Conservation (phyloP, 163 green algal species). For the Scenedesmus sp. region DNA sequence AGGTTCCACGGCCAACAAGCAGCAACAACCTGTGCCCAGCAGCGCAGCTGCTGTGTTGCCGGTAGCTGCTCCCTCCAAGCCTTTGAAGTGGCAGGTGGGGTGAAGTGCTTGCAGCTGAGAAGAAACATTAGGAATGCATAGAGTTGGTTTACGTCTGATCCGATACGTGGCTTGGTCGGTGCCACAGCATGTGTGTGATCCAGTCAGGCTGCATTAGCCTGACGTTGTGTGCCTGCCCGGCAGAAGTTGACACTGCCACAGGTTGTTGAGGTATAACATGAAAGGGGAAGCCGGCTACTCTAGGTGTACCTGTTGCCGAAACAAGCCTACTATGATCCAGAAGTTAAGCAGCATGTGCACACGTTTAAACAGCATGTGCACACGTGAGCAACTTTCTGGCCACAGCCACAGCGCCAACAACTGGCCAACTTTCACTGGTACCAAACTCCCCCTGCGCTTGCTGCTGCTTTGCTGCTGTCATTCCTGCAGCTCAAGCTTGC, state of each 20-base stretch:
- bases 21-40: neutral
- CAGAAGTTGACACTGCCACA: too few species aligned
- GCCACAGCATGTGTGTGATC: neutral
- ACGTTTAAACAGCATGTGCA: too few species aligned
- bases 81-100: neutral
- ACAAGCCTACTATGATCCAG: too few species aligned
- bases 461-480: neutral
- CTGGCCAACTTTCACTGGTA: neutral
- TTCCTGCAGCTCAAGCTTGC: neutral
- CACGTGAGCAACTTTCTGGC: too few species aligned
- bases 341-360: too few species aligned
- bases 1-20: neutral
- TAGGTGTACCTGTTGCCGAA: too few species aligned
- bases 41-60: neutral
- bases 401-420: neutral
- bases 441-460: neutral
- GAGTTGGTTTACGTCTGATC: neutral
- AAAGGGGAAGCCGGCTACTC: too few species aligned
- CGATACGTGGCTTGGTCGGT: neutral
- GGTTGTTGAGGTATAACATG: too few species aligned
- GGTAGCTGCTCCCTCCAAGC: conserved; percentile 8
- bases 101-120: neutral
- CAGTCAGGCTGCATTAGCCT: neutral
- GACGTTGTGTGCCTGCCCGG: neutral
- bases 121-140: neutral